phyloP scores from a whole-genome alignment of 352 stramenopile genomes.

The Pythium vanterpoolii region DNA sequence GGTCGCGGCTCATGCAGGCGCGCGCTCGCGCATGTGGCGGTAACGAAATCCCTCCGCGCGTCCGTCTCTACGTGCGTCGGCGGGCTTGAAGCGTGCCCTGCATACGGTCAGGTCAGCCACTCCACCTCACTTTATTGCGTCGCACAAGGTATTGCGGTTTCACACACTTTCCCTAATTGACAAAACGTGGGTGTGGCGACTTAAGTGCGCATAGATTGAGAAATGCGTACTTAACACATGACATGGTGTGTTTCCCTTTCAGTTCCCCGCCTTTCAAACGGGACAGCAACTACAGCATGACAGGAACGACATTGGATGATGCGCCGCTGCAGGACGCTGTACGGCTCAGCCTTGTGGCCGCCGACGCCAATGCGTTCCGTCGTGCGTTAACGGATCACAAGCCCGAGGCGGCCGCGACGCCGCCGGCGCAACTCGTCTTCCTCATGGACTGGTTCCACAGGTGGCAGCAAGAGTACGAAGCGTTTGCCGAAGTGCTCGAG shows the following conservation, averaged over 20 bases:
- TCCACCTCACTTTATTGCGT: not conserved
- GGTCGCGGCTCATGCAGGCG: slow-evolving; percentile 16
- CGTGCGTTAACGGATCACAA: slow-evolving; percentile 25
- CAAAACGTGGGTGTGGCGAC: not conserved
- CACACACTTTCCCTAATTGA: not conserved
- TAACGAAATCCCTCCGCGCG: not conserved
- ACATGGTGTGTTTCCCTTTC: not conserved
- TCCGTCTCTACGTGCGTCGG: not conserved
- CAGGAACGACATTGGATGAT: slow-evolving; percentile 11
- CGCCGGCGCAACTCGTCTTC: slow-evolving; percentile 48
- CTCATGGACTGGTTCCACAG: slow-evolving; percentile 86
- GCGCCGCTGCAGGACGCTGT: slow-evolving; percentile 45
- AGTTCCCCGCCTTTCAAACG: not conserved
- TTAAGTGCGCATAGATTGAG: not conserved
- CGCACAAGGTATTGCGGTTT: slow-evolving; percentile 4
- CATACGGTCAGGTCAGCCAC: not conserved
- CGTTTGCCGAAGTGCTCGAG: slow-evolving; percentile 68
- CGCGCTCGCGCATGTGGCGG: slow-evolving; percentile 11
- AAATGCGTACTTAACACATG: not conserved
- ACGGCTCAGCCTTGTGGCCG: slow-evolving; percentile 50
- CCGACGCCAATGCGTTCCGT: slow-evolving; percentile 49
- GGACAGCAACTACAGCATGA: not conserved
- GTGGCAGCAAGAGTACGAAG: slow-evolving; percentile 87
- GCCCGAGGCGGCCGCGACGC: slow-evolving; percentile 16
- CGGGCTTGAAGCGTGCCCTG: not conserved